Percentiles rank a stretch among this genome's conserved stretches.
These are phyloP conservation scores for Streptanthus diversifolius DNA, from an alignment of 345 rosid genomes.

Conservation along the genomic window DNA sequence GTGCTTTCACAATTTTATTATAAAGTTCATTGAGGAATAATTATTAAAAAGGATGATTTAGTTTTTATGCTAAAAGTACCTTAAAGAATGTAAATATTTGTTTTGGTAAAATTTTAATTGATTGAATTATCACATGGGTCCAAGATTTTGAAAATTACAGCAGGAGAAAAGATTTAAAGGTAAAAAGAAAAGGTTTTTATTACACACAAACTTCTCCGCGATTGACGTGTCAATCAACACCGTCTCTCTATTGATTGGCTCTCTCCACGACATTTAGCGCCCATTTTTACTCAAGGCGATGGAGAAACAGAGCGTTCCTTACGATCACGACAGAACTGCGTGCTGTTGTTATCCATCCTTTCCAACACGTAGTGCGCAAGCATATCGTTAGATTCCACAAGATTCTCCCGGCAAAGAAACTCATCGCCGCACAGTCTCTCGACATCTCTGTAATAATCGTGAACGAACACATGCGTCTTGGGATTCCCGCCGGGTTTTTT, in stretches of 20 bases:
- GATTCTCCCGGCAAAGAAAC: constrained; percentile 79
- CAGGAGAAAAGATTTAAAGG: neutral
- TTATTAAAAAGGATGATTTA: neutral
- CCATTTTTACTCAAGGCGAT: constrained; percentile 13
- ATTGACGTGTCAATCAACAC: constrained; percentile 24
- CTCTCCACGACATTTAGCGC: neutral
- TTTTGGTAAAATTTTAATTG: neutral
- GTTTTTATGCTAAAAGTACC: neutral
- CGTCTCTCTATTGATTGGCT: neutral
- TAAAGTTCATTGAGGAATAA: neutral
- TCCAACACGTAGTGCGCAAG: constrained; percentile 90
- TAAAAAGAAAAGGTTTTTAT: neutral
- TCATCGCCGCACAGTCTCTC: constrained; percentile 79
- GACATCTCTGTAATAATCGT: constrained; percentile 75
- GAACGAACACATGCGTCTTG: constrained; percentile 80
- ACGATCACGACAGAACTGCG: constrained; percentile 23
- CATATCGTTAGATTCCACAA: constrained; percentile 58
- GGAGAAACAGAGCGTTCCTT: constrained; percentile 32
- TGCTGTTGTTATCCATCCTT: constrained; percentile 60
- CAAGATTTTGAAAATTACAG: neutral
- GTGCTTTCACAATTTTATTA: neutral
- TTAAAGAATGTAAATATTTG: neutral
- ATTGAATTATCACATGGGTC: constrained; percentile 1
- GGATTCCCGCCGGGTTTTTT: constrained; percentile 58
- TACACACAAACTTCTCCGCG: constrained; percentile 20